Conservation (phyloP, 2,329 filamentous ascomycete species). For the Helicocarpus griseus region DNA sequence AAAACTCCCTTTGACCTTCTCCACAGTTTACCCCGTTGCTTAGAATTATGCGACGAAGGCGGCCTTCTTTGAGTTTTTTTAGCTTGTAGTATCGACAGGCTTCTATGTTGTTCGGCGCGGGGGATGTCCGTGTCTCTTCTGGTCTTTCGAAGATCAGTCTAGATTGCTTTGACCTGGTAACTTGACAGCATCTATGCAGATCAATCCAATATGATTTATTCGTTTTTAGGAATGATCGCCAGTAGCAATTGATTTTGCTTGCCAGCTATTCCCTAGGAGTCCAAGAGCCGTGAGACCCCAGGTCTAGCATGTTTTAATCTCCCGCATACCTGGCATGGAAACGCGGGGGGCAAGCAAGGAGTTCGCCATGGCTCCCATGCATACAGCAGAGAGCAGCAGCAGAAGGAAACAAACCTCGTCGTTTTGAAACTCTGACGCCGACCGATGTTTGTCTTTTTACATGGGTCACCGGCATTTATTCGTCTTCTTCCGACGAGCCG, state of each 20-base stretch:
- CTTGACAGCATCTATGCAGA: neutral
- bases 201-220: too few relatives aligned
- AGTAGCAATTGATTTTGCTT: neutral
- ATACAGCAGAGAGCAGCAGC: neutral
- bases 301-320: neutral
- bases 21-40: too few relatives aligned
- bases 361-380: too few relatives aligned
- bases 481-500: constrained; percentile 1
- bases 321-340: neutral
- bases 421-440: neutral
- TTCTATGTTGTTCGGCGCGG: neutral
- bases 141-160: neutral
- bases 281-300: neutral
- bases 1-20: too few relatives aligned
- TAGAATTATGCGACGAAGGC: too few relatives aligned
- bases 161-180: neutral
- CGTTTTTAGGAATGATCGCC: too few relatives aligned
- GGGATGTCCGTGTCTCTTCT: neutral
- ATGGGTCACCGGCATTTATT: neutral
- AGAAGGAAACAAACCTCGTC: neutral
- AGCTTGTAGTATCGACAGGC: neutral
- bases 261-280: neutral
- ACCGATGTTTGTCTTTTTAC: neutral
- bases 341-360: neutral
- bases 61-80: neutral